Evolutionary conservation across 192 early-diverging fungal species (phyloP), one percentile per base, ranked within the genome.

Genomic region (Fimicolochytrium jonesii): DNA sequence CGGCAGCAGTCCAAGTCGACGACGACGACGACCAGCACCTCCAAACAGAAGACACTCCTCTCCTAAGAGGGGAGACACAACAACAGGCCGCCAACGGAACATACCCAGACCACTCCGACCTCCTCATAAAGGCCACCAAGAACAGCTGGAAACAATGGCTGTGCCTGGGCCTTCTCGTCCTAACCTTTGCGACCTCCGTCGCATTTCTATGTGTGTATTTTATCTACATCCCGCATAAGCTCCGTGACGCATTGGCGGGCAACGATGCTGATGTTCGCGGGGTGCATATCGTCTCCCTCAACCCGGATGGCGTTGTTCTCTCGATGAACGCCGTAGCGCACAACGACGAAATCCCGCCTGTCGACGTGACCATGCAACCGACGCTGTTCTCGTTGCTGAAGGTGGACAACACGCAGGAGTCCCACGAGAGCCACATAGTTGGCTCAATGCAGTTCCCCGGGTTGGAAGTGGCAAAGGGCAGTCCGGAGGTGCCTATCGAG

Each of bases 371-470:
- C 15, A 31, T 66, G 55, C 54, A 66, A 23, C 56, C 64, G 4
- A 49, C 54, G 11, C 44, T 66, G 0, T 37, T 64, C 34, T 53
- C 62, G 18, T 30, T 55, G 18, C 32, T 62, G 32, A 22, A 22
- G 43, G 43, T 3, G 18, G 23, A 15, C 43, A 44, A 23, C 43
- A 44, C 18, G 48, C 7, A 25, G 20, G 3, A 13, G 46, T 7
- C 11, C 11, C 11, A 22, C 48, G 48, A 15, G 15, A 20, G 25
- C 23, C 48, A 22, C n/a, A 4, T 55, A 3, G 33, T 66, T 15
- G 64, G 55, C 9, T 33, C 54, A 18, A 20, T 66, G 54, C 64
- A 57, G 64, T 66, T 66, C 41, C 64, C 64, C 0, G 64, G 64
- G 3, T n/a, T 66, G 15, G 26, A 25, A 0, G 37, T 58, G 7